Evolutionary conservation across 106 monocot genomes (phyloP).

Genomic region (Phalaenopsis aphrodite): DNA sequence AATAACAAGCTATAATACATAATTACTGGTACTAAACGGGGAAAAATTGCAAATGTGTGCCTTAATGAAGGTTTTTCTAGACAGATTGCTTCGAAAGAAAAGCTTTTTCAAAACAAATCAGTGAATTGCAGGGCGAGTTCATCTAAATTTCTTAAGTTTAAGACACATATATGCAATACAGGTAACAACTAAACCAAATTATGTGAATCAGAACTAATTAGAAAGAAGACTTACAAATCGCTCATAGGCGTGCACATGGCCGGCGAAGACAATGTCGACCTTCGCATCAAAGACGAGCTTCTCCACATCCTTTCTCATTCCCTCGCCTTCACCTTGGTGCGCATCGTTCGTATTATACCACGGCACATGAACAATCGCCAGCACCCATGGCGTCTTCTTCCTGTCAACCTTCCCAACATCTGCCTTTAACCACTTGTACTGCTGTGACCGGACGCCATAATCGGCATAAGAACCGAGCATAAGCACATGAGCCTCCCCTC

Average conservation of each 20-base stretch:
- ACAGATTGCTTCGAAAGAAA: too few relatives aligned
- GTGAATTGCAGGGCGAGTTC: too few relatives aligned
- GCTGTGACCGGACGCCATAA: constrained; percentile 16
- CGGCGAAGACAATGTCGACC: constrained; percentile 68
- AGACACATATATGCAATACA: too few relatives aligned
- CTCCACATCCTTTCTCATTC: constrained; percentile 73
- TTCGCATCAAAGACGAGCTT: constrained; percentile 32
- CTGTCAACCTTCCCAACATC: constrained; percentile 58
- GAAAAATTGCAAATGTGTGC: too few relatives aligned
- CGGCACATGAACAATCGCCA: constrained; percentile 71
- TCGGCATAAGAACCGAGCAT: constrained; percentile 80
- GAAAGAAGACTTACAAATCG: constrained; percentile 54
- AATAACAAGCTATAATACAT: background rate
- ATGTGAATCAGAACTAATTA: too few relatives aligned
- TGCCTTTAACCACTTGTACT: constrained; percentile 55
- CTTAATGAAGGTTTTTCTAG: too few relatives aligned
- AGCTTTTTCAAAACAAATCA: too few relatives aligned
- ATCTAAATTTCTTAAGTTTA: too few relatives aligned
- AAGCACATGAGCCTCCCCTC: constrained; percentile 56
- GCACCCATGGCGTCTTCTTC: constrained; percentile 50
- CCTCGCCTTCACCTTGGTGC: constrained; percentile 80
- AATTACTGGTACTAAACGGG: background rate
- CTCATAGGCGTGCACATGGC: constrained; percentile 88
- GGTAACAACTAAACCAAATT: too few relatives aligned
- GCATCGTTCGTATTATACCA: constrained; percentile 87